Base-by-base conservation (phyloP, 345 rosid species). In the Brassica rapa region DNA sequence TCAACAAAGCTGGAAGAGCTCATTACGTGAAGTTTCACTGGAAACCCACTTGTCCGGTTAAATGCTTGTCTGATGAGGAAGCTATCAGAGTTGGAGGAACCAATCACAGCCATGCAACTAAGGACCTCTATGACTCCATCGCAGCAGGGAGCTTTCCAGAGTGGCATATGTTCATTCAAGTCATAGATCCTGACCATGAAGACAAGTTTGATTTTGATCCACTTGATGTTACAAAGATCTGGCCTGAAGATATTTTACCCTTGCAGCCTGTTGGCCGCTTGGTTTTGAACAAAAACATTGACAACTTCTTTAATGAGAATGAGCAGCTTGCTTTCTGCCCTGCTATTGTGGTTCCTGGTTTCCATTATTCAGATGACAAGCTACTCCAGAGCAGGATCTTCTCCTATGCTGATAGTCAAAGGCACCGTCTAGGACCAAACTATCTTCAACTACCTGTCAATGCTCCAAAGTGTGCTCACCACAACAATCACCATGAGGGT, bases 181-280 rank as follows among this genome's bases (percentile, higher is more conserved):
- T 80, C 4, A 91, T 95, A 2, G 99, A 95, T 83, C 96, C 98
- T 15, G 93, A 80, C 14, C 87, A 84, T 43, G 98, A 95, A 79
- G 92, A 88, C 76, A 86, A 70, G 69, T 91, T 86, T 23, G 96
- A 95, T 81, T 93, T 95, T 57, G 99, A 93, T 66, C 98, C 99
- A 0, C 97, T 95, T 75, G 98, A 95, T 86, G 96, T 90, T 67
- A 95, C 99, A 60, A 95, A 91, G 88, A 89, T 84, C 70, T 95
- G 99, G 99, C 99, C 99, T 14, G 99, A 95, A 84, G 98, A 95
- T 79, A 82, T 95, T 68, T 74, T 95, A 73, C 99, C 99, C n/a
- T 76, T 95, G 74, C 99, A 95, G 75, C 97, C 97, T 3, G 96
- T 95, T 72, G 99, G 99, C 24, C 96, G 97, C 43, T 72, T 95